These are phyloP conservation scores for Roridomyces roridus DNA, from an alignment of 768 basidiomycete species.

Conservation along the genomic window DNA sequence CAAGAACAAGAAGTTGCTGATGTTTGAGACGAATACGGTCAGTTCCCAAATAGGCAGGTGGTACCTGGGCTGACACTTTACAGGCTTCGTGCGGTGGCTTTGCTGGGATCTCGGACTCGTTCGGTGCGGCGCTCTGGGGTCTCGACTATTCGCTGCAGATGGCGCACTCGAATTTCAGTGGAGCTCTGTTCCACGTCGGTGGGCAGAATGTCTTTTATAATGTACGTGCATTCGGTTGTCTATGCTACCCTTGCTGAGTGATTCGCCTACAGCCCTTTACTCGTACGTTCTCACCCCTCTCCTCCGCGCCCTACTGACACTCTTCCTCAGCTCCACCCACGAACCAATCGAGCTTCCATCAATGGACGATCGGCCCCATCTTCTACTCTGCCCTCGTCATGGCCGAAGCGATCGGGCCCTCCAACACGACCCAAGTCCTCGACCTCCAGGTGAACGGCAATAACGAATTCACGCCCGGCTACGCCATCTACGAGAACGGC, in stretches of 20 bases:
- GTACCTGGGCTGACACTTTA: not conserved
- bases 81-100: conserved; percentile 39
- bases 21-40: conserved; percentile 23
- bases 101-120: conserved; percentile 47
- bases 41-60: no score
- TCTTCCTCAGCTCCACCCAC: conserved; percentile 54
- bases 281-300: conserved; percentile 4
- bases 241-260: not conserved
- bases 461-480: conserved; percentile 65
- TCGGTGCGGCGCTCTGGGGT: conserved; percentile 50
- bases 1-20: conserved; percentile 10
- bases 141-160: conserved; percentile 47
- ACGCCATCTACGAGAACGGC: conserved; percentile 78
- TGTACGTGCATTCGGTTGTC: not conserved
- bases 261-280: not conserved
- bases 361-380: conserved; percentile 80
- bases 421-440: conserved; percentile 65
- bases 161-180: conserved; percentile 45
- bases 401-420: conserved; percentile 71
- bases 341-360: conserved; percentile 61
- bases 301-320: conserved; percentile 23
- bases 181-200: conserved; percentile 27
- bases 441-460: conserved; percentile 63
- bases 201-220: conserved; percentile 25
- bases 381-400: conserved; percentile 78